Evolutionary conservation across 768 basidiomycete species (phyloP), one percentile per base, ranked within the genome.

Genomic region (Lactarius psammicola): DNA sequence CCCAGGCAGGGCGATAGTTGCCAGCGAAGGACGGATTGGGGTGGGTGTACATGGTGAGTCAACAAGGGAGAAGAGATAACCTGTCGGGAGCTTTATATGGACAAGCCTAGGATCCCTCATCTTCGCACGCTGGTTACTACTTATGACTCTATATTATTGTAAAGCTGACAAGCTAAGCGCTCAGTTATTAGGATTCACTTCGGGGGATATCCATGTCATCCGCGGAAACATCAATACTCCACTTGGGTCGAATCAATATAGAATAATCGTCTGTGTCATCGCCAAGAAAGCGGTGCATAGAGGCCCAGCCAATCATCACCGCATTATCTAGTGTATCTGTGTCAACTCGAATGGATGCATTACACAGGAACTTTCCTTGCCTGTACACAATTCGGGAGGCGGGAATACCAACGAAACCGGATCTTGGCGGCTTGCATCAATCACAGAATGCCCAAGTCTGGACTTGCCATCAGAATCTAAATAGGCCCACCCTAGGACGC

Each of bases 251-350:
- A 8, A 88, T 76, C 26, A 82, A 82, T 17, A 90, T 79, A 28
- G 81, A 78, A 68, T 88, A 92, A 9, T 82, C 78, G 70, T 89
- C 89, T 53, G 81, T 76, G 64, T 88, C 86, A 4, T 78, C 78
- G 0, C 77, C 78, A 30, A 89, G 79, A 67, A 97, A 90, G 15
- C 94, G 85, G 70, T 88, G 78, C 83, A 95, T 89, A 0, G 92
- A 88, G 4, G 95, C 90, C 91, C 90, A 96, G 2, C 85, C 96
- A 69, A 98, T 92, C 96, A 98, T 98, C 10, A 85, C 95, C 0
- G 96, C 96, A 74, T 98, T 98, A 72, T 98, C 96, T 95, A 69
- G 0, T 26, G 31, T 3, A 33, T 31, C 28, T 40, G 18, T 33
- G 33, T 42, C 26, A 55, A 44, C 28, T 59, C 44, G 60, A 31